Base-by-base conservation (phyloP, 805 yeast genomes). In the Tetrapisispora namnaoensis region DNA sequence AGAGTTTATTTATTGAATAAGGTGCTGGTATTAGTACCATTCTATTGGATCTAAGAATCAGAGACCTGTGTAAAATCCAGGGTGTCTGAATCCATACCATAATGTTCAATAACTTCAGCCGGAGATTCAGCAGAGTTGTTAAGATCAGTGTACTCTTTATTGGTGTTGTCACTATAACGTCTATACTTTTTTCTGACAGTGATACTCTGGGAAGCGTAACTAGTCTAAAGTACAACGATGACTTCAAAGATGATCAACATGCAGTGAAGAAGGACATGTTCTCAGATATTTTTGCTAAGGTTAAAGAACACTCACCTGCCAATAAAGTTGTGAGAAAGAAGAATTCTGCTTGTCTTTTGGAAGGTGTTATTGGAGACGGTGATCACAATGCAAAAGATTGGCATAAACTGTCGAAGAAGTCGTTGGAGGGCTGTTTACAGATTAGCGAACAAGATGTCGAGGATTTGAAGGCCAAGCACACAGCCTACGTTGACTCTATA, bases 301-400 rank as follows among this genome's bases (percentile, higher is more conserved):
- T 64, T 17, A 52, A 51, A 22, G 50, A 54, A 34, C 50, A 50
- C 45, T 58, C 67, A 4, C 62, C 63, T 11, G 41, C 42, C n/a
- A 65, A 65, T 2, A 53, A 53, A 41, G 47, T 58, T 3, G 53
- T 51, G n/a, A 53, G 53, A 38, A 45, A 37, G 8, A 57, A 56
- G 32, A 53, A 48, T 28, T 46, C 38, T 10, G 42, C 42, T 11
- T 55, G 64, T 49, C 41, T 50, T 28, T 24, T 63, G 40, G 38
- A 50, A 5, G 59, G 58, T 17, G 63, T 58, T 40, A 50, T 62
- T 13, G 60, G 58, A 4, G 51, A 49, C 18, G 51, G 63, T 28
- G 51, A 57, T 1, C 58, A 54, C 13, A 46, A 57, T 36, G 50
- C 52, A 16, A 18, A 51, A 8, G 51, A 53, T 18, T 61, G 62